Evolutionary conservation across 2,329 filamentous ascomycete genomes (phyloP).

Genomic region (Nothophaeocryptopus gaeumannii): DNA sequence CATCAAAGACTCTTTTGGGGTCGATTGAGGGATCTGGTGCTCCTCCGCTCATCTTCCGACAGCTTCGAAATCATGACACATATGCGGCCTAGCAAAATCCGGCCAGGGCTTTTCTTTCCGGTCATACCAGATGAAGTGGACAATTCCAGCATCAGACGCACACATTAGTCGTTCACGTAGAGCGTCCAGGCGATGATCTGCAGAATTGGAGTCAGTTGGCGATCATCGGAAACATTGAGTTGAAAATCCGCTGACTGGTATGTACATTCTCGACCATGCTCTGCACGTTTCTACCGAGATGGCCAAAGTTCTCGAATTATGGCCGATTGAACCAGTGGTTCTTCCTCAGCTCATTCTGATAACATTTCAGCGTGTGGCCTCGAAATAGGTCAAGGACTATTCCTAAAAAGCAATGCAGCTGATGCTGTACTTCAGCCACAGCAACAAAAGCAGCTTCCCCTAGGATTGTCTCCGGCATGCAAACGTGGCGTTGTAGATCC

Average conservation of each 20-base stretch:
- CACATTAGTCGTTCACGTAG: conserved; percentile 13
- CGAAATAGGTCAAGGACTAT: not conserved
- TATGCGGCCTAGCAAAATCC: not conserved
- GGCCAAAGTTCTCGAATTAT: conserved; percentile 6
- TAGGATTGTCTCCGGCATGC: conserved; percentile 2
- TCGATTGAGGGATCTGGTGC: not conserved
- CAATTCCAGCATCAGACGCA: not conserved
- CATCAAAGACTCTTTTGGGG: too few relatives aligned
- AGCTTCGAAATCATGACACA: conserved; percentile 1
- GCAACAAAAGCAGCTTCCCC: conserved; percentile 4
- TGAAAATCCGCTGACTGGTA: too few relatives aligned
- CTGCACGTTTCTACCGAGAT: too few relatives aligned
- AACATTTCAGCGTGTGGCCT: not conserved
- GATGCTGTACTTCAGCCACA: conserved; percentile 5
- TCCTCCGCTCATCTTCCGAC: not conserved
- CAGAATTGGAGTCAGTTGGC: not conserved
- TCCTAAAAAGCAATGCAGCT: conserved; percentile 12
- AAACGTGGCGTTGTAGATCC: conserved; percentile 7
- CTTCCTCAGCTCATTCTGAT: conserved; percentile 8
- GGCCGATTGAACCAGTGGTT: conserved; percentile 7
- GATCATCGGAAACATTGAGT: too few relatives aligned
- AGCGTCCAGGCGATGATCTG: conserved; percentile 9
- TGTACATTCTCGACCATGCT: too few relatives aligned
- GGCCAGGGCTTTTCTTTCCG: not conserved
- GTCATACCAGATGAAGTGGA: conserved; percentile 5